A percentile compares a stretch with the other conserved stretches of the same genome.
Conservation (phyloP, 306 rosid species). For the Mucuna pruriens region DNA sequence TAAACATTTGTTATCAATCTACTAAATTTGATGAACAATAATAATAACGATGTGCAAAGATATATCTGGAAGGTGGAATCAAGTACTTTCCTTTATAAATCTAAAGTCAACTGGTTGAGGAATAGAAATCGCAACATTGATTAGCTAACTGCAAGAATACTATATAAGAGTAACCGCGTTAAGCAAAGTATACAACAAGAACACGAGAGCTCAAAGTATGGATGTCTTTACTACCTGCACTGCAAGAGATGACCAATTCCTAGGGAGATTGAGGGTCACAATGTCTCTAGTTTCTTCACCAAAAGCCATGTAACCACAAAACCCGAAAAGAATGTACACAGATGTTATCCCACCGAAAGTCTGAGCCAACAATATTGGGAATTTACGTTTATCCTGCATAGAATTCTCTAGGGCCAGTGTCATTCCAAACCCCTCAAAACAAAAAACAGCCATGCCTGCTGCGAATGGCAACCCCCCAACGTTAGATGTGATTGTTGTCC, state of each 20-base stretch:
- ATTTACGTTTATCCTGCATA: conserved; percentile 52
- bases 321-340: conserved; percentile 72
- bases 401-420: conserved; percentile 82
- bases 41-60: not conserved
- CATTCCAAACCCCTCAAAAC: conserved; percentile 94
- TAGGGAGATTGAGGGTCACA: conserved; percentile 83
- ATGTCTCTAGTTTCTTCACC: conserved; percentile 90
- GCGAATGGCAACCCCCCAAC: conserved; percentile 90
- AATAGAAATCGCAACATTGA: not conserved
- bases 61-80: conserved; percentile 9
- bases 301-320: conserved; percentile 87
- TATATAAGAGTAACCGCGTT: not conserved
- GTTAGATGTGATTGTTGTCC: conserved; percentile 72
- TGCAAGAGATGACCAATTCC: conserved; percentile 69
- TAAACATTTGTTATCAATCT: not conserved
- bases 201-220: not conserved
- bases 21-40: not conserved
- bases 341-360: conserved; percentile 74
- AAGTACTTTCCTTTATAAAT: conserved; percentile 9
- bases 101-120: not conserved
- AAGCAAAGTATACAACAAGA: no score
- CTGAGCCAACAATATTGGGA: conserved; percentile 75
- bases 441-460: conserved; percentile 83
- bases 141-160: not conserved
- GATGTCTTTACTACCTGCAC: conserved; percentile 67